Conservation (phyloP, 306 rosid genomes). For the Coriaria nepalensis region DNA sequence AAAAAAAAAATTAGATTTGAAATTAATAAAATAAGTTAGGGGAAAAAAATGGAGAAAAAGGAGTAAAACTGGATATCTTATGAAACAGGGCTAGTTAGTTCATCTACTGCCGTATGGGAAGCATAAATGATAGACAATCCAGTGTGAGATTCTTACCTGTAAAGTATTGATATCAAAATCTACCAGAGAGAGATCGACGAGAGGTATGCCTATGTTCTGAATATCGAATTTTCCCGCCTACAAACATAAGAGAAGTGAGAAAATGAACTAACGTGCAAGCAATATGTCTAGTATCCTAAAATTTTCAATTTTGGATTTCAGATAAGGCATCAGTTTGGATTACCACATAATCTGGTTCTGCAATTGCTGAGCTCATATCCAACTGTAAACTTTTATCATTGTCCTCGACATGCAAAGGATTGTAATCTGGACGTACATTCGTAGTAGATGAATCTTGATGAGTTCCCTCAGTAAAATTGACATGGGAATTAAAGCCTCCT, state of each 20-base stretch:
- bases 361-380: conserved; percentile 38
- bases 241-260: conserved; percentile 19
- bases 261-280: conserved; percentile 12
- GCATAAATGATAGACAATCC: background rate
- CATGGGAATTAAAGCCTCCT: conserved; percentile 29
- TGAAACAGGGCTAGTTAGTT: background rate
- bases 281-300: background rate
- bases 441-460: conserved; percentile 22
- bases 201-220: conserved; percentile 32
- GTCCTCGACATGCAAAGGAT: conserved; percentile 31
- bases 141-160: conserved; percentile 40
- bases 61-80: no score
- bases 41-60: background rate
- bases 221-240: conserved; percentile 48
- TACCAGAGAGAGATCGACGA: conserved; percentile 36
- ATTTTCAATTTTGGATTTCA: background rate
- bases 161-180: conserved; percentile 49
- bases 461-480: conserved; percentile 35
- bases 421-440: conserved; percentile 29
- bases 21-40: background rate
- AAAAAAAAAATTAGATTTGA: background rate
- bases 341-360: conserved; percentile 48
- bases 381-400: conserved; percentile 38
- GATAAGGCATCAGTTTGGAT: conserved; percentile 9
- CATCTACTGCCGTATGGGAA: background rate